These are phyloP conservation scores for Xylariaceae sp. DNA, from an alignment of 2,329 filamentous ascomycete species.

Conservation along the genomic window DNA sequence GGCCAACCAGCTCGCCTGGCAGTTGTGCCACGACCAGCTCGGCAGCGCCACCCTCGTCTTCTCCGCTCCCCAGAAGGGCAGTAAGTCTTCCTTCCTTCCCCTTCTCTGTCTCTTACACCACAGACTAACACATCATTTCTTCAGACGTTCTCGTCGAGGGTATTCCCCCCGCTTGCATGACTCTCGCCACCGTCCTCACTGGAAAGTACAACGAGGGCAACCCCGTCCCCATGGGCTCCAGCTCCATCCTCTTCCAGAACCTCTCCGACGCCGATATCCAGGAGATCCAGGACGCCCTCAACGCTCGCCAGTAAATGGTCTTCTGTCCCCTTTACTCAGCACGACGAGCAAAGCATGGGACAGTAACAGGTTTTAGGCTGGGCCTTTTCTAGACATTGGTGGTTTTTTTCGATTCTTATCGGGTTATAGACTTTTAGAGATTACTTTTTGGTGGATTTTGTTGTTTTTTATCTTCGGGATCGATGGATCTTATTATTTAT, in stretches of 20 bases:
- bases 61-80: background rate
- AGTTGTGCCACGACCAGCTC: background rate
- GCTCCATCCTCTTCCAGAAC: slow-evolving; percentile 1
- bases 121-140: background rate
- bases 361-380: no score
- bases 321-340: background rate
- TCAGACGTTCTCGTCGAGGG: background rate
- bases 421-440: no score
- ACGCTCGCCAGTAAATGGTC: background rate
- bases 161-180: background rate
- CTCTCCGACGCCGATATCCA: background rate
- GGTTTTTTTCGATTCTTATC: no score
- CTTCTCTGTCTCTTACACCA: no score
- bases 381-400: no score
- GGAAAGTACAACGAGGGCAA: background rate
- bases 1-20: background rate
- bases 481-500: no score
- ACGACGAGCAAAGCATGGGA: background rate
- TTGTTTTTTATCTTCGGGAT: no score
- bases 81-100: background rate
- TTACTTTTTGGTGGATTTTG: no score
- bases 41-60: background rate
- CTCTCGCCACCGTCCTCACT: background rate
- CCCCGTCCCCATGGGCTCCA: background rate
- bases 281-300: background rate